Evolutionary conservation across 306 rosid genomes (phyloP).

Genomic region (Inga leiocalycina): DNA sequence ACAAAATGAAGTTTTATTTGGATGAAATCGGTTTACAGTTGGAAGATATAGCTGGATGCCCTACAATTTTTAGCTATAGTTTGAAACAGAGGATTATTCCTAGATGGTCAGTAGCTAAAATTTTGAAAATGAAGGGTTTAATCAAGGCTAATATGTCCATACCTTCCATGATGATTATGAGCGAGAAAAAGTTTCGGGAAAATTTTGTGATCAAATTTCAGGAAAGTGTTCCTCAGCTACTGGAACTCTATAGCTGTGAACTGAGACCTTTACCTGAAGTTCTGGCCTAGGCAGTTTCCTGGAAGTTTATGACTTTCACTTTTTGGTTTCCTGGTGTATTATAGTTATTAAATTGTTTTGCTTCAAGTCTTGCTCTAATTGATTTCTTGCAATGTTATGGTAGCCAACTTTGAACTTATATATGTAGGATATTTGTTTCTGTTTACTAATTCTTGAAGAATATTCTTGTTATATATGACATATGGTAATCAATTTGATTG

Average conservation of each 20-base stretch:
- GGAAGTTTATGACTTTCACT: not conserved
- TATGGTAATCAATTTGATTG: too few species aligned
- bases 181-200: not conserved
- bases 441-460: too few species aligned
- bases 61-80: not conserved
- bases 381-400: not conserved
- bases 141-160: not conserved
- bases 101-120: slow-evolving; percentile 33
- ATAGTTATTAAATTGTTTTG: not conserved
- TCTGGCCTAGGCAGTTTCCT: not conserved
- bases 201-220: not conserved
- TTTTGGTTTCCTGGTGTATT: not conserved
- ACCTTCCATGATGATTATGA: not conserved
- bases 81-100: slow-evolving; percentile 39
- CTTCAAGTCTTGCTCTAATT: not conserved
- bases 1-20: slow-evolving; percentile 15
- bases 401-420: not conserved
- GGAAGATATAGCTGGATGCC: slow-evolving; percentile 4
- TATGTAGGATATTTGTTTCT: too few species aligned
- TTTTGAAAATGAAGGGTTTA: slow-evolving; percentile 16
- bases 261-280: not conserved
- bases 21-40: slow-evolving; percentile 29
- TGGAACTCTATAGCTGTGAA: not conserved
- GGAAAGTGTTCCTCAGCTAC: not conserved
- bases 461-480: too few species aligned